These are phyloP conservation scores for Hysterangium stoloniferum DNA, from an alignment of 768 basidiomycete species.

Conservation along the genomic window DNA sequence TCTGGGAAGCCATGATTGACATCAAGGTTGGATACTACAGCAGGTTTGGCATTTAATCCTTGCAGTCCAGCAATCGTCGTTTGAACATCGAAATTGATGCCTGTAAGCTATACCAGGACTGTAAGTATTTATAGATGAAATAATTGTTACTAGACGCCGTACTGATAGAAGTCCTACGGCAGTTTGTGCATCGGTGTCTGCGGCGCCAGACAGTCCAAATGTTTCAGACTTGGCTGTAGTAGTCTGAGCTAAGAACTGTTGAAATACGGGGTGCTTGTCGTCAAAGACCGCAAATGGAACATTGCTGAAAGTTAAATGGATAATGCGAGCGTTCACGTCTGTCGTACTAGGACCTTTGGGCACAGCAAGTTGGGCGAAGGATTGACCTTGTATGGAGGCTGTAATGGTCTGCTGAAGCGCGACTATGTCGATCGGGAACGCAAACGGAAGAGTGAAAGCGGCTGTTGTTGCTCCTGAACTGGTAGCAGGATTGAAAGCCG, in stretches of 20 bases:
- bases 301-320: conserved; percentile 50
- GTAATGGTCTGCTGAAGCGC: conserved; percentile 53
- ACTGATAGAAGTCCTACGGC: conserved; percentile 53
- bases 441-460: conserved; percentile 60
- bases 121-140: not conserved
- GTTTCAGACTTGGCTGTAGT: conserved; percentile 40
- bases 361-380: conserved; percentile 53
- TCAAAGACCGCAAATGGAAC: conserved; percentile 52
- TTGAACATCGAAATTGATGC: conserved; percentile 51
- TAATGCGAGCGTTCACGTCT: conserved; percentile 52
- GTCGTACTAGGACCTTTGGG: conserved; percentile 51
- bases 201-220: conserved; percentile 44
- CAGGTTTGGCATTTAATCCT: conserved; percentile 52
- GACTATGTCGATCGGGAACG: conserved; percentile 60
- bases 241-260: conserved; percentile 54
- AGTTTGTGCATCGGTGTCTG: conserved; percentile 49
- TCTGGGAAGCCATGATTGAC: conserved; percentile 61
- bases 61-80: conserved; percentile 56
- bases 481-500: conserved; percentile 49
- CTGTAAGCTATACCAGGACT: conserved; percentile 26
- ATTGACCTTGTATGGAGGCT: conserved; percentile 40
- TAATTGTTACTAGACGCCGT: too few species aligned
- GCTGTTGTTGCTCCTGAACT: conserved; percentile 54
- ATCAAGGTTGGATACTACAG: conserved; percentile 49
- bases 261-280: conserved; percentile 43